These are phyloP conservation scores for Flaveria trinervia DNA, from an alignment of 129 eudicot genomes.

Conservation along the genomic window DNA sequence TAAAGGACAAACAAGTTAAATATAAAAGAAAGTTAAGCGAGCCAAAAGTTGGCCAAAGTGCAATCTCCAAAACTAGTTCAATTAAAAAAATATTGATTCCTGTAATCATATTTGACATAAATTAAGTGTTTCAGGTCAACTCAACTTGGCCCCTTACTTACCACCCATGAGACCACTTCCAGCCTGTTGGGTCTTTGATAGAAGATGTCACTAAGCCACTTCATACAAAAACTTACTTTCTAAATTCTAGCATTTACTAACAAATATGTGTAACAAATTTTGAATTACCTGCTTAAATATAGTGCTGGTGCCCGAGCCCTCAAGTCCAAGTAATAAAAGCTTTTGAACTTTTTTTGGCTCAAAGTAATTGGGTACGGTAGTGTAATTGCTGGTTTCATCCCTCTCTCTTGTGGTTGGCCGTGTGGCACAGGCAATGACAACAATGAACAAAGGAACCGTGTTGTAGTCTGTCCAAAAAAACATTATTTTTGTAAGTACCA, in stretches of 20 bases:
- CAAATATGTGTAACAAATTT: neutral
- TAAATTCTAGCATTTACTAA: neutral
- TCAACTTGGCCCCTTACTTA: neutral
- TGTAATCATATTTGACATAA: neutral
- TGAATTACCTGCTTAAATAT: conserved; percentile 92
- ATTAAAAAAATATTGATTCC: too few relatives aligned
- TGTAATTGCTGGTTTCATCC: conserved; percentile 81
- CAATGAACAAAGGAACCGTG: conserved; percentile 72
- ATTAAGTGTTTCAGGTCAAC: neutral
- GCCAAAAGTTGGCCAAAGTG: neutral
- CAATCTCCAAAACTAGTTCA: neutral
- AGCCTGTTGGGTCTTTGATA: neutral
- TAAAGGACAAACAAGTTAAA: neutral
- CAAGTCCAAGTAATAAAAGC: conserved; percentile 86
- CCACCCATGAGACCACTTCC: neutral
- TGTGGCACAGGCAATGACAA: conserved; percentile 89
- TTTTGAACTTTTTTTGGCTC: conserved; percentile 81
- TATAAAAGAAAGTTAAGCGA: neutral
- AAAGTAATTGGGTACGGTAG: conserved; percentile 70
- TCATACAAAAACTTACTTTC: neutral
- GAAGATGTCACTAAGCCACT: neutral
- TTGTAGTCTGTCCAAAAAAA: conserved; percentile 62
- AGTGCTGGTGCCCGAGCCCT: conserved; percentile 97
- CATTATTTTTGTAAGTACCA: conserved; percentile 17
- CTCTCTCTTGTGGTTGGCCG: conserved; percentile 72